Percentiles rank a stretch among this genome's conserved stretches.
phyloP scores from a whole-genome alignment of 2,329 filamentous ascomycete species.

The Aaosphaeria arxii region DNA sequence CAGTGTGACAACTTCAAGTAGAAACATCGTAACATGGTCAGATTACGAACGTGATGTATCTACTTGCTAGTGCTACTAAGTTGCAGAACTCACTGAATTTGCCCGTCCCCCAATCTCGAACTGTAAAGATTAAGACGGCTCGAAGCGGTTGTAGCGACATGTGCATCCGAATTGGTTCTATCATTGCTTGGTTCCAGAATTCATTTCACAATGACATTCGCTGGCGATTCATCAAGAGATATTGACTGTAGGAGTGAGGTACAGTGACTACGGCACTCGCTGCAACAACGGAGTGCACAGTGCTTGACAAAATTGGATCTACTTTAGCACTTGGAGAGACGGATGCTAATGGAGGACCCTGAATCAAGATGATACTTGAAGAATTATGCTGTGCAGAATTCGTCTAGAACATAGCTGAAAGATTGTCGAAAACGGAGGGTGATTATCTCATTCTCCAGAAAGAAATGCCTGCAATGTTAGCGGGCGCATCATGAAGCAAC shows the following conservation, averaged over 20 bases:
- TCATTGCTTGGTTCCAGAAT: conserved; percentile 22
- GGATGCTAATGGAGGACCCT: conserved; percentile 30
- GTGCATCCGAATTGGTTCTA: conserved; percentile 20
- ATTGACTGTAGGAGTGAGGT: conserved; percentile 16
- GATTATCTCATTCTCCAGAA: conserved; percentile 3
- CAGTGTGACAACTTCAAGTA: no score
- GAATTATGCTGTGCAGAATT: conserved; percentile 34
- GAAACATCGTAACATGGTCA: no score
- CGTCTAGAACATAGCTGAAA: conserved; percentile 8
- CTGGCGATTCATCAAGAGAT: conserved; percentile 16
- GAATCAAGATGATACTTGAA: conserved; percentile 37
- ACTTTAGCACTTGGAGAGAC: conserved; percentile 6
- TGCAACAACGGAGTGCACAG: conserved; percentile 23
- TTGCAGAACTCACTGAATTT: conserved; percentile 33
- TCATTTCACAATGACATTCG: conserved; percentile 15
- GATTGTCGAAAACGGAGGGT: conserved; percentile 11
- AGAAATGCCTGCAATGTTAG: conserved; percentile 3
- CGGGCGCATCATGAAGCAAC: conserved; percentile 5
- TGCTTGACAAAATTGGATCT: conserved; percentile 14
- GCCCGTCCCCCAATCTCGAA: conserved; percentile 27
- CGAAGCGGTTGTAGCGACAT: conserved; percentile 30
- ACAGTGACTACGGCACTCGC: conserved; percentile 28
- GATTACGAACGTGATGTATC: conserved; percentile 6
- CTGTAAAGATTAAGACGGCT: conserved; percentile 28
- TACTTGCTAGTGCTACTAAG: conserved; percentile 30